Conservation (phyloP, 2,329 filamentous ascomycete species). For the Alternaria infectoria region DNA sequence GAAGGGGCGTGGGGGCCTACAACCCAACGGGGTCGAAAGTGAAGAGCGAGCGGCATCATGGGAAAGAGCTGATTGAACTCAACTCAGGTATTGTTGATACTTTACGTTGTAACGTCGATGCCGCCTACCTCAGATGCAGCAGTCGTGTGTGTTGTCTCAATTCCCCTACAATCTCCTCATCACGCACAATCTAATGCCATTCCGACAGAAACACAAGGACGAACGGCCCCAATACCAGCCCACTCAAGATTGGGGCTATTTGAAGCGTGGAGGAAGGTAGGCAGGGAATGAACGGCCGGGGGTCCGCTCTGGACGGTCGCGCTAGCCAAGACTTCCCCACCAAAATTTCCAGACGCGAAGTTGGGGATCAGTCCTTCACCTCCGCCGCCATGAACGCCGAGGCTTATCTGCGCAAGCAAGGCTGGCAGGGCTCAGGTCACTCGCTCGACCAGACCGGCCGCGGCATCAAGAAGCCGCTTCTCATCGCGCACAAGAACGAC, state of each 20-base stretch:
- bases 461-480: conserved; percentile 82
- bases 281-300: not conserved
- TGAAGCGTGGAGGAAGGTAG: not conserved
- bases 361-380: conserved; percentile 4
- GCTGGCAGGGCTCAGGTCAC: conserved; percentile 89
- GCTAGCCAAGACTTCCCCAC: conserved; percentile 18
- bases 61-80: not conserved
- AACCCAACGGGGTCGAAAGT: not conserved
- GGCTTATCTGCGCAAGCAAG: conserved; percentile 81
- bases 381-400: conserved; percentile 74
- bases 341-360: conserved; percentile 24
- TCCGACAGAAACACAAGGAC: not conserved
- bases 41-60: not conserved
- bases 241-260: not conserved
- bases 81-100: not conserved
- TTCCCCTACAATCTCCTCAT: not conserved
- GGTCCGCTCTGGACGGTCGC: conserved; percentile 8
- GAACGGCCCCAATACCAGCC: not conserved
- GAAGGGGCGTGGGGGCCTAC: not conserved
- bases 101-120: not conserved
- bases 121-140: not conserved
- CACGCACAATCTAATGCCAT: not conserved
- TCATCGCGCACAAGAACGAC: conserved; percentile 82
- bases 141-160: not conserved
- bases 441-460: conserved; percentile 79